Conservation (phyloP, 495 filamentous ascomycete genomes). For the Pyrenopolyporus hunteri region DNA sequence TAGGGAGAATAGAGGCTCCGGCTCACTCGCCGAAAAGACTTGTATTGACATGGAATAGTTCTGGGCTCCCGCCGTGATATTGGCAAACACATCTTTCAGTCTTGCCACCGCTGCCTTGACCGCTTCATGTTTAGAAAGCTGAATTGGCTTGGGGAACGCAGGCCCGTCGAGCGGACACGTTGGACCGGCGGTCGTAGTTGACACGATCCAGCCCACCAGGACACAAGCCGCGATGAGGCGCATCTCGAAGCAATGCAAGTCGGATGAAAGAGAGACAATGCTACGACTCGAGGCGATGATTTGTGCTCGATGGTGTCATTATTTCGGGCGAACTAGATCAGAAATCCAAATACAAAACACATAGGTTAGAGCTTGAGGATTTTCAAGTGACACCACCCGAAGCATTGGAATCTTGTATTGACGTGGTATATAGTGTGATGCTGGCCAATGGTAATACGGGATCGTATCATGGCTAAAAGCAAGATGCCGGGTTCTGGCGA, state of each 20-base stretch:
- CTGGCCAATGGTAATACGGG: constrained; percentile 4
- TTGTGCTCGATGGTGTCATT: constrained; percentile 1
- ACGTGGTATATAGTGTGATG: constrained; percentile 6
- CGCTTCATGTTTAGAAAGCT: constrained; percentile 40
- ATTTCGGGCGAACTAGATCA: background rate
- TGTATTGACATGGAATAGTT: constrained; percentile 57
- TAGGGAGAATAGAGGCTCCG: constrained; percentile 52
- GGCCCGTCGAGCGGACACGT: constrained; percentile 59
- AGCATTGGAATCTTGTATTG: constrained; percentile 15
- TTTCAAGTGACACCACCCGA: constrained; percentile 1
- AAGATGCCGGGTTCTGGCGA: constrained; percentile 16
- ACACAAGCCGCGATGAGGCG: background rate
- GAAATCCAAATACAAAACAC: constrained; percentile 11
- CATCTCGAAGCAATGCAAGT: constrained; percentile 13
- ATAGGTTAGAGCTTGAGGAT: too few species aligned
- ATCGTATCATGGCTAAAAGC: constrained; percentile 31
- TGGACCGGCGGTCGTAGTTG: constrained; percentile 29
- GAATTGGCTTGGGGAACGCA: constrained; percentile 51
- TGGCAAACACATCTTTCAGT: constrained; percentile 44
- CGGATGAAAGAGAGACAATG: background rate
- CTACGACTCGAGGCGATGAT: background rate
- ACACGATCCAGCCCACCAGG: constrained; percentile 14
- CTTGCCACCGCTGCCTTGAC: constrained; percentile 46
- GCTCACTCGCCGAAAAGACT: constrained; percentile 54
- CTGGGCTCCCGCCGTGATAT: constrained; percentile 35